These are phyloP conservation scores for Penicillium tannophilum DNA, from an alignment of 495 filamentous ascomycete genomes.

Conservation along the genomic window DNA sequence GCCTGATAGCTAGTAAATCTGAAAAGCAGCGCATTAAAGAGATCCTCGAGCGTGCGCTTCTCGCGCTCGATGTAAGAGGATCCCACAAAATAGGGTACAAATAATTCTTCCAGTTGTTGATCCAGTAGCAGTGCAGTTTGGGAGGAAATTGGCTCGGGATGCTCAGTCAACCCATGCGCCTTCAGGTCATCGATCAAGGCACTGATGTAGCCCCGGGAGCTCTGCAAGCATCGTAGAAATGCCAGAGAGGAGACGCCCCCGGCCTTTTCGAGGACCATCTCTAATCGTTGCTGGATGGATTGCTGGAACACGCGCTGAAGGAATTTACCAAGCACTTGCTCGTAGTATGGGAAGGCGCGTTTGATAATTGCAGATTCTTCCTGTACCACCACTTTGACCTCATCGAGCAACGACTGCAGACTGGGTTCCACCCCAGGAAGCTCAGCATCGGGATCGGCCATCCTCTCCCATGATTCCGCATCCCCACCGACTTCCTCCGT, in stretches of 20 bases:
- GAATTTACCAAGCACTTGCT: slow-evolving; percentile 89
- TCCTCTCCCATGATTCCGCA: slow-evolving; percentile 81
- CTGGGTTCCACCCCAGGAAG: slow-evolving; percentile 89
- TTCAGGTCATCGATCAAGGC: slow-evolving; percentile 90
- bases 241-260: slow-evolving; percentile 86
- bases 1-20: slow-evolving; percentile 94
- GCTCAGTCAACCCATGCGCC: slow-evolving; percentile 89
- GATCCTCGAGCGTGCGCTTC: slow-evolving; percentile 82
- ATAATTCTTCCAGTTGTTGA: slow-evolving; percentile 94
- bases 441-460: slow-evolving; percentile 92
- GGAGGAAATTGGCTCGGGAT: slow-evolving; percentile 86
- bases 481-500: slow-evolving; percentile 88
- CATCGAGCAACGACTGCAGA: slow-evolving; percentile 86
- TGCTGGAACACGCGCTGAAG: slow-evolving; percentile 96
- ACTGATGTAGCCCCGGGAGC: slow-evolving; percentile 82
- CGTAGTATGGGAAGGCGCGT: slow-evolving; percentile 92
- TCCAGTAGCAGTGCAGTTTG: slow-evolving; percentile 85
- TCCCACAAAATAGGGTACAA: slow-evolving; percentile 92
- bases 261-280: slow-evolving; percentile 95
- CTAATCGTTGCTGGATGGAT: slow-evolving; percentile 91
- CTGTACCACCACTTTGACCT: slow-evolving; percentile 93
- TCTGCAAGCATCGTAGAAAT: slow-evolving; percentile 88
- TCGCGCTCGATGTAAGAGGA: slow-evolving; percentile 96
- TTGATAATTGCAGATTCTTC: slow-evolving; percentile 96
- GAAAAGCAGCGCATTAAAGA: slow-evolving; percentile 91